phyloP scores from a whole-genome alignment of 768 basidiomycete genomes.

The Pilatotrama ljubarskyi region DNA sequence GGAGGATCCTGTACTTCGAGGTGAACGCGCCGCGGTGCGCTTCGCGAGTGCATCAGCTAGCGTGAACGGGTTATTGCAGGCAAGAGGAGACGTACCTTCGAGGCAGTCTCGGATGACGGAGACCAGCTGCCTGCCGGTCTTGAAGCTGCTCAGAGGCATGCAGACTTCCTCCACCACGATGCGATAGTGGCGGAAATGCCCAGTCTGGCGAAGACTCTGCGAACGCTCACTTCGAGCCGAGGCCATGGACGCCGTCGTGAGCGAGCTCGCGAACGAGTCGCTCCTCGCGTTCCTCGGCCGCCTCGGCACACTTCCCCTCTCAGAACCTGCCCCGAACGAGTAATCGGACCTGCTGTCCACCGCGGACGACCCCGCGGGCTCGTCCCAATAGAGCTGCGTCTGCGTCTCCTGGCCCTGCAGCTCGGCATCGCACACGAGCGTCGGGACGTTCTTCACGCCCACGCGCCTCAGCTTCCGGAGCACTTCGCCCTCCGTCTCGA shows the following conservation, averaged over 20 bases:
- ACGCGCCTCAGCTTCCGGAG: not conserved
- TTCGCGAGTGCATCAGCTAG: too few relatives aligned
- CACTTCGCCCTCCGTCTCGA: not conserved
- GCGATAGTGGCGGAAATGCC: not conserved
- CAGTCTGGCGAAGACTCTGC: too few relatives aligned
- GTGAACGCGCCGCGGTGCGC: not conserved
- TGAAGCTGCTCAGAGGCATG: not conserved
- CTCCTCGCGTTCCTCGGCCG: too few relatives aligned
- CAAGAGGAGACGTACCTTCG: not conserved
- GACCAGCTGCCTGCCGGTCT: not conserved
- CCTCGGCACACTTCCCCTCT: too few relatives aligned
- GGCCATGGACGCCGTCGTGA: not conserved
- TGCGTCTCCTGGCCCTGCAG: not conserved
- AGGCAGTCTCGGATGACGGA: not conserved
- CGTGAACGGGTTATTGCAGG: too few relatives aligned
- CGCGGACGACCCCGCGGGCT: too few relatives aligned
- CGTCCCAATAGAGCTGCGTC: not conserved
- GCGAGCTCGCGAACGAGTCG: not conserved
- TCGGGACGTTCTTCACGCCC: constrained; percentile 1
- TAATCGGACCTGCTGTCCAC: too few relatives aligned
- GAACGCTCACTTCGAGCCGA: not conserved
- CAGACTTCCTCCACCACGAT: constrained; percentile 5
- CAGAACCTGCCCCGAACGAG: too few relatives aligned
- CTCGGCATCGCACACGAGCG: constrained; percentile 6
- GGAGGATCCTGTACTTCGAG: not conserved